Conservation (phyloP, 768 basidiomycete genomes). For the Collybia sp. region DNA sequence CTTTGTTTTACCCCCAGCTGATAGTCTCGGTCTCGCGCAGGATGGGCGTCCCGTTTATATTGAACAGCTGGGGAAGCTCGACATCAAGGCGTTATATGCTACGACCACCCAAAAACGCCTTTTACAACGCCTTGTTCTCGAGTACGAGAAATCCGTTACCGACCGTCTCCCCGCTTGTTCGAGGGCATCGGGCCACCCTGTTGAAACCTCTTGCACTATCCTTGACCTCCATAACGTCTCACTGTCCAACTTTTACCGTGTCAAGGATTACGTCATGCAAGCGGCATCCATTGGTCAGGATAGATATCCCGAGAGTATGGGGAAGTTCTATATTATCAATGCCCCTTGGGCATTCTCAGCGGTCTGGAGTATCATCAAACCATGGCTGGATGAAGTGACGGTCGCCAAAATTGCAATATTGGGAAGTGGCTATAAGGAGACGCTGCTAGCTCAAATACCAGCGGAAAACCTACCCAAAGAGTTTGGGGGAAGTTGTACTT, state of each 20-base stretch:
- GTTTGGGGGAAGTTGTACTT: constrained; percentile 80
- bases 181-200: constrained; percentile 67
- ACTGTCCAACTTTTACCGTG: constrained; percentile 78
- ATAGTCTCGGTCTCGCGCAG: constrained; percentile 28
- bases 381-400: constrained; percentile 93
- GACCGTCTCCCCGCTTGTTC: constrained; percentile 82
- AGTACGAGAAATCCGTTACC: constrained; percentile 87
- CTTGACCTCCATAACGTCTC: constrained; percentile 77
- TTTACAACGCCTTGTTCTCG: constrained; percentile 81
- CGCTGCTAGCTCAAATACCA: constrained; percentile 78
- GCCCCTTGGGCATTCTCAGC: constrained; percentile 89
- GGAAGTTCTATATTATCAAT: constrained; percentile 99
- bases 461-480: constrained; percentile 79
- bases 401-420: constrained; percentile 93
- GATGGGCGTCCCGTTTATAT: constrained; percentile 96
- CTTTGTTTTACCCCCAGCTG: not conserved
- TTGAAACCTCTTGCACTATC: constrained; percentile 98
- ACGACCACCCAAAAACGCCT: constrained; percentile 85
- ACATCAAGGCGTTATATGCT: constrained; percentile 77
- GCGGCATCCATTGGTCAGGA: constrained; percentile 83
- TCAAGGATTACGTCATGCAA: constrained; percentile 85
- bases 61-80: constrained; percentile 86
- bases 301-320: constrained; percentile 92
- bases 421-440: constrained; percentile 68
- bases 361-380: constrained; percentile 87